These are phyloP conservation scores for Cyberlindnera americana DNA, from an alignment of 805 yeast genomes.

Conservation along the genomic window DNA sequence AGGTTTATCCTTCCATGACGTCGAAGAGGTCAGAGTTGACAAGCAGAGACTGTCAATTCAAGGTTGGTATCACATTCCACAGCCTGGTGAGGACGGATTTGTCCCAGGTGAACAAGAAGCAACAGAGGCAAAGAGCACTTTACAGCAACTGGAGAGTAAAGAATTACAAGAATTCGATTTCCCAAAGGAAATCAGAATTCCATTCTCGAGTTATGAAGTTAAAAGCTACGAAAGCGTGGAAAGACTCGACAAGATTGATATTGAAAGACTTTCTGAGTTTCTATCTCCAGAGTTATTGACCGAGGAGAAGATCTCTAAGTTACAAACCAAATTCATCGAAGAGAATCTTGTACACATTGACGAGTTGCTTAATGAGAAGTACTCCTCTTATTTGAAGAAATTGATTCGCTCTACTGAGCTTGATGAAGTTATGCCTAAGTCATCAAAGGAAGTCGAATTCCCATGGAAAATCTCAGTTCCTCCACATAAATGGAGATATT, in stretches of 20 bases:
- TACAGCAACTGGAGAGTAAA: conserved; percentile 74
- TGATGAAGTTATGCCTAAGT: conserved; percentile 55
- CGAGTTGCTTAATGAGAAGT: conserved; percentile 56
- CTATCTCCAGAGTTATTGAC: conserved; percentile 53
- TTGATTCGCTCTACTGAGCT: conserved; percentile 57
- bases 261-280: conserved; percentile 46
- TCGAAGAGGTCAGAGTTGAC: conserved; percentile 92
- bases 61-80: conserved; percentile 99
- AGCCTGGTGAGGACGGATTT: conserved; percentile 83
- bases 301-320: conserved; percentile 33
- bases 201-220: conserved; percentile 38
- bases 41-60: conserved; percentile 89
- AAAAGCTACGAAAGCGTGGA: conserved; percentile 25
- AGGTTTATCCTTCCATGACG: conserved; percentile 95
- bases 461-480: conserved; percentile 95
- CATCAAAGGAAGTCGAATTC: conserved; percentile 46
- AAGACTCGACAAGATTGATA: conserved; percentile 39
- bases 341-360: conserved; percentile 69
- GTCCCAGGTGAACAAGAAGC: conserved; percentile 78
- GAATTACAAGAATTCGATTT: conserved; percentile 76
- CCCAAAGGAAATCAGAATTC: conserved; percentile 59
- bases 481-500: conserved; percentile 85
- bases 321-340: conserved; percentile 54
- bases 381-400: conserved; percentile 43
- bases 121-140: conserved; percentile 69